Base-by-base conservation (phyloP, 1,284 basidiomycete genomes). In the Malassezia japonica region DNA sequence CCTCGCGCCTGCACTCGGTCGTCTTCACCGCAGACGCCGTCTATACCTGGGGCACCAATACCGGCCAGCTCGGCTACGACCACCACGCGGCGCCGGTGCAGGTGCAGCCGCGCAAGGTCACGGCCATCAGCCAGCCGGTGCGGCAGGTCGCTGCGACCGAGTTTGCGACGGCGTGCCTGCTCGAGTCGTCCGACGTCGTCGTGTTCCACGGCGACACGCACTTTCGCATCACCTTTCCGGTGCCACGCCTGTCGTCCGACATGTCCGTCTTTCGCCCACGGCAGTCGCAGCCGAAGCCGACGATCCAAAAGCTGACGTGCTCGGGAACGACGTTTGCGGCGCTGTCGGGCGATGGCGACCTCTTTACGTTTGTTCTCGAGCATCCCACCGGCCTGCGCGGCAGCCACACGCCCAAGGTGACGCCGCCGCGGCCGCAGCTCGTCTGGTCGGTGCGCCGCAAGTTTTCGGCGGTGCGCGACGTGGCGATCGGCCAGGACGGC, bases 11-110 rank as follows among this genome's bases (percentile, higher is more conserved):
- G 21, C 85, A 88, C 21, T 89, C 86, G 18, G 89, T 83, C 1
- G 92, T 87, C 69, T 98, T 87, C 84, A 94, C 90, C 0, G 70
- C 72, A 3, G 79, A 80, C 15, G 81, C 83, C n/a, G 80, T 96
- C 0, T 95, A 82, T 75, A 94, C 91, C 0, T 98, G 91, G 91
- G 94, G 92, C 0, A 89, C 86, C 21, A 95, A 96, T 73, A 80
- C 80, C 28, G 94, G 94, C 0, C 94, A 98, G 72, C 78, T 98
- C 3, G 91, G 91, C 52, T 74, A 75, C 64, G 67, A 67, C n/a
- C 55, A 59, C 16, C 57, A 51, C 38, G 78, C 85, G 0, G 85
- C 85, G 37, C 83, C 86, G 0, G 77, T 86, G 0, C 92, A 96
- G 72, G 72, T 85, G 2, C 67, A 81, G 2, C 92, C 92, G 0